Evolutionary conservation across 495 filamentous ascomycete species (phyloP), one percentile per base, ranked within the genome.

Genomic region (Hyaloscypha variabilis): DNA sequence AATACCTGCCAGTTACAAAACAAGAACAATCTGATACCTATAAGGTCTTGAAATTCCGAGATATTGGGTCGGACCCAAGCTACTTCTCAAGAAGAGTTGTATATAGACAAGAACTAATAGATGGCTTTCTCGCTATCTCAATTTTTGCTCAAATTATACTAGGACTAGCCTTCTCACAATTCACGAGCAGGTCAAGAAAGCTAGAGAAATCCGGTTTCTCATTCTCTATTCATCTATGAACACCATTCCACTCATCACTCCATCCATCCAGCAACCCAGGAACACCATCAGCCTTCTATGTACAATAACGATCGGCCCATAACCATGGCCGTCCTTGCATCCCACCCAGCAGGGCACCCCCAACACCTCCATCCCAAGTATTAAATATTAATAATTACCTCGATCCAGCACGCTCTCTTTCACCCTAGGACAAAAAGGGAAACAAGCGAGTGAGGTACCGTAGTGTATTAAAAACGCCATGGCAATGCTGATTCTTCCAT

Each of bases 321-420:
- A 29, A 29, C 39, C 39, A 46, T 46, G 25, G 14, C 50, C 28
- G 26, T 8, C 26, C 19, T 31, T 19, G 13, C 55, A 14, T 21
- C 6, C 25, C n/a, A 10, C 56, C 14, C 29, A 21, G 3, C n/a
- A n/a, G n/a, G n/a, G 25, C 36, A 3, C 31, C n/a, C 14, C 63
- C 55, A 34, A 55, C 23, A 53, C 58, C n/a, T 36, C 13, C 58
- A 61, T 54, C 24, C 55, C 14, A 21, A 51, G 51, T 30, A 66
- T 66, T 66, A 66, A 66, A 61, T 66, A 66, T 66, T 66, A 66
- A 50, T 54, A 61, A 66, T 66, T 66, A 66, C 64, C 64, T 42
- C 54, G 34, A 8, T 58, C 23, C 29, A 24, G 28, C 25, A 29
- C 6, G 25, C 23, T 54, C 23, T 24, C 54, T 29, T 21, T 26